These are phyloP conservation scores for Penicillium robsamsonii DNA, from an alignment of 495 filamentous ascomycete species.

Conservation along the genomic window DNA sequence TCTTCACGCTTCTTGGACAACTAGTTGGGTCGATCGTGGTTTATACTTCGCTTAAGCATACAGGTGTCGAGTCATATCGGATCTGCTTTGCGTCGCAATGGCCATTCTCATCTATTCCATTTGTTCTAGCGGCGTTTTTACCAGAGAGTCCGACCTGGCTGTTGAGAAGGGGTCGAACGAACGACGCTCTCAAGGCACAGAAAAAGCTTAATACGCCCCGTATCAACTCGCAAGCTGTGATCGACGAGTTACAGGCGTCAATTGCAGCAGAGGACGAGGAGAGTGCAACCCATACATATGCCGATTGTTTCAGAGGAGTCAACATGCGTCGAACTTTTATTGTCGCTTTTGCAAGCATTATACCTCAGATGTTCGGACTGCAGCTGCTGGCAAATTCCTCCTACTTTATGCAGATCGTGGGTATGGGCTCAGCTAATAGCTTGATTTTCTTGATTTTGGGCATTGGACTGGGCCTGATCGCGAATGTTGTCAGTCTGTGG, in stretches of 20 bases:
- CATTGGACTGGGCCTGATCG: slow-evolving; percentile 30
- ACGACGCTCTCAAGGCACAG: slow-evolving; percentile 19
- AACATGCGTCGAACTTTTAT: slow-evolving; percentile 49
- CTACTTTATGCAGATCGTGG: slow-evolving; percentile 37
- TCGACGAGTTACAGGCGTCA: slow-evolving; percentile 24
- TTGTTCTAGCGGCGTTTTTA: slow-evolving; percentile 16
- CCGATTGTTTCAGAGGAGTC: slow-evolving; percentile 46
- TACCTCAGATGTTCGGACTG: slow-evolving; percentile 35
- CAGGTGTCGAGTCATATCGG: slow-evolving; percentile 21
- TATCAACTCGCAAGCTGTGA: slow-evolving; percentile 13
- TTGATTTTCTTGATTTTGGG: slow-evolving; percentile 34
- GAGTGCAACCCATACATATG: slow-evolving; percentile 25
- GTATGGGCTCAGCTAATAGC: slow-evolving; percentile 31
- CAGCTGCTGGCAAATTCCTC: slow-evolving; percentile 32
- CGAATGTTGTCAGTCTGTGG: slow-evolving; percentile 32
- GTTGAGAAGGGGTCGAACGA: slow-evolving; percentile 8
- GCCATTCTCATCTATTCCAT: slow-evolving; percentile 29
- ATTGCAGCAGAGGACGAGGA: slow-evolving; percentile 28
- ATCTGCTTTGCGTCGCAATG: slow-evolving; percentile 35
- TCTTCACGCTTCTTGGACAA: slow-evolving; percentile 47
- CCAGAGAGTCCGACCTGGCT: slow-evolving; percentile 28
- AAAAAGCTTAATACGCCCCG: slow-evolving; percentile 16
- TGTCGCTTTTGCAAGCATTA: slow-evolving; percentile 36
- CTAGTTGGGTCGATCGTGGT: slow-evolving; percentile 44
- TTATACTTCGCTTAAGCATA: slow-evolving; percentile 23